Base-by-base conservation (phyloP, 768 basidiomycete species). In the Cystobasidium onofrii region DNA sequence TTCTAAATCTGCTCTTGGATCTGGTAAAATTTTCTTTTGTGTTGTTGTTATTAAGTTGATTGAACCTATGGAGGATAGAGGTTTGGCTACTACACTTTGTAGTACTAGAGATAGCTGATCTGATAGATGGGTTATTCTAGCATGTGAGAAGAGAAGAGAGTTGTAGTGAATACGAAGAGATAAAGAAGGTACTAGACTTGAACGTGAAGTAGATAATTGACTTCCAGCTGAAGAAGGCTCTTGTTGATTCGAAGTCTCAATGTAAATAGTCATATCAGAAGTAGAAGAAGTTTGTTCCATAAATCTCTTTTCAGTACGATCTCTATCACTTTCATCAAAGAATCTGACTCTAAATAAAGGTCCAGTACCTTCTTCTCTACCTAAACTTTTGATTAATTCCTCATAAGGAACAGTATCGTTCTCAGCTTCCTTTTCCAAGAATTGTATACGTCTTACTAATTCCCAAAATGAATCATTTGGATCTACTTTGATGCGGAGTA, bases 251-350 rank as follows among this genome's bases (percentile, higher is more conserved):
- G 44, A 46, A 29, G 80, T 79, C 15, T 79, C 76, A 54, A 97
- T 86, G 81, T 92, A 94, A 76, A 98, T 83, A 20, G 93, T 96
- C 74, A 97, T 85, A 80, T 97, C 94, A n/a, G 93, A 90, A 6
- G 90, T 91, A 73, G 90, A 83, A 75, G 87, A 88, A 0, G 94
- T 93, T 0, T 87, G 87, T 29, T 86, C 85, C 74, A 94, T 87
- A 78, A 91, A 93, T 73, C 85, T 85, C 50, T 62, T 72, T 88
- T 89, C 61, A 84, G 88, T 50, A 85, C 86, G 52, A 60, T 71
- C 69, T 43, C 86, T 82, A 76, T 91, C 90, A 0, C 89, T 93
- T 80, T 90, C 90, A 79, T 97, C 93, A 80, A 96, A 92, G 84
- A 97, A 96, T n/a, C 93, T 88, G 50, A 96, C 92, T 64, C 93